Evolutionary conservation across 805 yeast genomes (phyloP).

Genomic region (Candida taoyuanica): DNA sequence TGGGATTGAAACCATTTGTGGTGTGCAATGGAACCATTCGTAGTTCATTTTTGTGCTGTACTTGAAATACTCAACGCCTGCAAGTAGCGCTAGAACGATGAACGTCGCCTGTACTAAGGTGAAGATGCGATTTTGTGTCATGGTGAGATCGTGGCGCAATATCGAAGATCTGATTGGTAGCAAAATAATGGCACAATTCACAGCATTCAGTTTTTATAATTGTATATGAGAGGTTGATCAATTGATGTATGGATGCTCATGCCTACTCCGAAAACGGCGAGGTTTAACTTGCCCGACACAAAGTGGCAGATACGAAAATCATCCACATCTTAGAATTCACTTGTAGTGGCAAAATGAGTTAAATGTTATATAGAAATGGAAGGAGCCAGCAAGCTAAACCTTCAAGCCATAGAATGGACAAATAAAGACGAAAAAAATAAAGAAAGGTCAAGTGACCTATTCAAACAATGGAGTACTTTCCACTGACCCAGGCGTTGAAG

Average conservation of each 20-base stretch:
- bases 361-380: not conserved
- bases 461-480: constrained; percentile 42
- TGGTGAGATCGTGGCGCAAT: not conserved
- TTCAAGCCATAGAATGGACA: not conserved
- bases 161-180: not conserved
- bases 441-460: too few relatives aligned
- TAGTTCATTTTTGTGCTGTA: constrained; percentile 35
- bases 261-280: too few relatives aligned
- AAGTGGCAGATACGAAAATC: not conserved
- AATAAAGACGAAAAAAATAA: too few relatives aligned
- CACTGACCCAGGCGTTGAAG: constrained; percentile 82
- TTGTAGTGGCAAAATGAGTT: not conserved
- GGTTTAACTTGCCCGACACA: not conserved
- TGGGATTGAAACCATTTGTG: constrained; percentile 24
- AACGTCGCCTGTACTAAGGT: constrained; percentile 28
- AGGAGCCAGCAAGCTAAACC: not conserved
- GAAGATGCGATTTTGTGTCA: constrained; percentile 17
- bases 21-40: constrained; percentile 44
- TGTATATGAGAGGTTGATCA: too few relatives aligned
- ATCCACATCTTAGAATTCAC: too few relatives aligned
- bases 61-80: constrained; percentile 40
- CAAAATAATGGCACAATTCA: too few relatives aligned
- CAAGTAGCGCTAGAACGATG: constrained; percentile 30
- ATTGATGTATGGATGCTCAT: not conserved
- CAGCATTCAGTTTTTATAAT: too few relatives aligned